Evolutionary conservation across 306 rosid species (phyloP), one percentile per base, ranked within the genome.

Genomic region (Fagus sylvatica): DNA sequence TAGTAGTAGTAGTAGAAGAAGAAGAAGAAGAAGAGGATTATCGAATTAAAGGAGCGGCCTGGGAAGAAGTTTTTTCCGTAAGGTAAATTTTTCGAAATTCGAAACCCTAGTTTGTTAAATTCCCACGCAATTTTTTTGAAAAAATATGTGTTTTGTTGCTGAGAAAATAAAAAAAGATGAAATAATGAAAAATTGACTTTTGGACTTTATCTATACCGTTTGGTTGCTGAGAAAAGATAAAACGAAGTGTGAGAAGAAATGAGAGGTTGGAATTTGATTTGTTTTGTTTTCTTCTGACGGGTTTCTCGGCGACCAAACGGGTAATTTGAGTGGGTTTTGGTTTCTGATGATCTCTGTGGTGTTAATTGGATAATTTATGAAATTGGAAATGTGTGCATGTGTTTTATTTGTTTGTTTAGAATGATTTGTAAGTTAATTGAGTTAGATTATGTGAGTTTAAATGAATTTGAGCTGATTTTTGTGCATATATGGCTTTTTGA

Each of bases 101-200:
- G 4, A 46, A 75, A 75, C 71, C 79, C 79, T 64, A 75, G 71
- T 30, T 62, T 30, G 30, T 43, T 75, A 32, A 51, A 43, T 43
- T 62, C 19, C 34, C 43, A 2, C 1, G 0, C 12, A 7, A 17
- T 3, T 7, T n/a, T n/a, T 8, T 7, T 17, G n/a, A 7, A 7
- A 9, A 1, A 28, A 5, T 28, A 28, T 28, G 8, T 65, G 13
- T 17, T 39, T 39, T 12, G 13, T 37, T 6, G 19, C 16, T 65
- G 49, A 1, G 49, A 16, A 39, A 3, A 37, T 7, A 17, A 7
- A 39, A 7, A 13, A 2, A 28, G 4, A 46, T 2, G 15, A 46
- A 10, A 46, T 46, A 15, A 22, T 22, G 51, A 46, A 46, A 46
- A 46, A 10, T 46, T 46, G 15, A 15, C 30, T 49, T 28, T 67